A percentile compares a stretch with the other conserved stretches of the same genome.
Evolutionary conservation across 1,284 basidiomycete genomes (phyloP).

Genomic region (Puccinia coronata): DNA sequence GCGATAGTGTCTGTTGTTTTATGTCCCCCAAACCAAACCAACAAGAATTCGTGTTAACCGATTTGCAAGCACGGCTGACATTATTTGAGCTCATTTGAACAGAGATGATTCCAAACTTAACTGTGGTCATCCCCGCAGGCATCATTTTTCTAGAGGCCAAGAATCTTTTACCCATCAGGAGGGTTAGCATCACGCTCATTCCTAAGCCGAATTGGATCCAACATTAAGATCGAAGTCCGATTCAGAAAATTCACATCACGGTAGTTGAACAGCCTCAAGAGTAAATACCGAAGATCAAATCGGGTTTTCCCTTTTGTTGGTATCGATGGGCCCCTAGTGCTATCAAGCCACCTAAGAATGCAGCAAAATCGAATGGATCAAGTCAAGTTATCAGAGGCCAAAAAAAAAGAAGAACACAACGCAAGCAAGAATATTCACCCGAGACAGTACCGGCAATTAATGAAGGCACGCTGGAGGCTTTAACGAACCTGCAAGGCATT

Average conservation of each 20-base stretch:
- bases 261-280: neutral
- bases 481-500: constrained; percentile 13
- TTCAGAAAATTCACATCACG: neutral
- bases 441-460: constrained; percentile 32
- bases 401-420: neutral
- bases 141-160: constrained; percentile 35
- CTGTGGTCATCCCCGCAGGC: constrained; percentile 44
- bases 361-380: neutral
- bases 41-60: neutral
- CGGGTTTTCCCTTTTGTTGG: constrained; percentile 38
- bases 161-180: constrained; percentile 39
- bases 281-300: constrained; percentile 38
- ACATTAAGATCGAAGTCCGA: neutral
- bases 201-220: neutral
- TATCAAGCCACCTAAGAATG: constrained; percentile 19
- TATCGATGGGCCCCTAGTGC: constrained; percentile 37
- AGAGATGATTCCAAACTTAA: neutral
- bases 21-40: neutral
- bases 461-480: constrained; percentile 41
- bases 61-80: neutral
- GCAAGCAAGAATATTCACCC: neutral
- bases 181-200: constrained; percentile 19
- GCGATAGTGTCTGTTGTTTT: constrained; percentile 24
- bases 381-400: neutral
- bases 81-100: neutral